Evolutionary conservation across 352 stramenopile species (phyloP), one percentile per base, ranked within the genome.

Genomic region (Globisporangium sylvaticum): DNA sequence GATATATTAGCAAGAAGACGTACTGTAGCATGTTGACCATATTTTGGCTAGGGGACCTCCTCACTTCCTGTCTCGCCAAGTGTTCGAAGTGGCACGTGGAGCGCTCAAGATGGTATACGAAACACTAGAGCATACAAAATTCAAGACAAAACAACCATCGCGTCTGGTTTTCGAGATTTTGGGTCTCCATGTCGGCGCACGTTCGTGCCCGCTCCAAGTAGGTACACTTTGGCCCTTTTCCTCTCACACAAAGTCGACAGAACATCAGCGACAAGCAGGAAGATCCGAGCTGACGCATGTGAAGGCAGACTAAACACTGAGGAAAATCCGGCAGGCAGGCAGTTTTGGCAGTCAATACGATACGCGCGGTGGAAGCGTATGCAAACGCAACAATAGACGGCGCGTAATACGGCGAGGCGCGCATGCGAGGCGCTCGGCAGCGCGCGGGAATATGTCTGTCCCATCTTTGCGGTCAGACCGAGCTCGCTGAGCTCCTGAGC

Each of bases 201-300:
- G 46, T 27, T 14, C 46, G 34, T 42, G 15, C 46, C n/a, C 46
- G n/a, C 31, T 37, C 10, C 12, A 63, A 39, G 57, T 54, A 53
- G 58, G 37, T 54, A 39, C 37, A 63, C 58, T 54, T 52, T 52
- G 24, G 5, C 31, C 37, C n/a, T 10, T 62, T 54, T 54, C 29
- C 46, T n/a, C 44, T 18, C 20, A 29, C 46, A 8, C 46, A 54
- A 48, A 48, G 39, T 48, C 39, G 39, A 46, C 39, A 46, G 39
- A 46, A 46, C 39, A 48, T 48, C 39, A 48, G 39, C 39, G 39
- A 48, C 39, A 48, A 48, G 39, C 4, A n/a, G 15, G 15, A 22
- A 48, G 14, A 8, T 22, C 39, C 39, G 15, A 48, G 15, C 39
- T 48, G 39, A 22, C 39, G 39, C 39, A 48, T 48, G 39, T 48